Evolutionary conservation across 345 rosid genomes (phyloP).

Genomic region (Arabis hirsuta): DNA sequence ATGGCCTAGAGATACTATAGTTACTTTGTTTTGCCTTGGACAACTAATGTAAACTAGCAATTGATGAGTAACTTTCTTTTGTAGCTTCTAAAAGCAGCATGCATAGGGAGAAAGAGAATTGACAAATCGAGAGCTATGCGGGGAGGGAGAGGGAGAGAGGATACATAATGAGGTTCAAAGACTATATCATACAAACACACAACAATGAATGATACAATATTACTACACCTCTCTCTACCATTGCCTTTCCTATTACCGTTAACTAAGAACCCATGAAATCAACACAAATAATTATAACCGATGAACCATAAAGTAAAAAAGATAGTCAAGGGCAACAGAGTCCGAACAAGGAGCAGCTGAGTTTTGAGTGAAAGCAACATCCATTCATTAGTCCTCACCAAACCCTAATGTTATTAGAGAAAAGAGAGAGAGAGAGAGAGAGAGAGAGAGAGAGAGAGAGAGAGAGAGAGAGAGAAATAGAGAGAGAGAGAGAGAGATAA

Average conservation of each 20-base stretch:
- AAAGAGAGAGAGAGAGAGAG: neutral
- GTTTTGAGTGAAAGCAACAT: conserved; percentile 29
- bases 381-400: conserved; percentile 38
- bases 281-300: conserved; percentile 32
- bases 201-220: conserved; percentile 6
- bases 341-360: conserved; percentile 20
- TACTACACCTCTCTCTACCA: neutral
- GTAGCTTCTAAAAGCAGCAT: too few species aligned
- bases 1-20: too few species aligned
- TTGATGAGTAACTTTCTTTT: too few species aligned
- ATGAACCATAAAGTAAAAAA: conserved; percentile 2
- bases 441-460: too few species aligned
- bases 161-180: neutral
- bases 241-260: conserved; percentile 15
- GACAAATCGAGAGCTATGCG: too few species aligned
- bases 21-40: too few species aligned
- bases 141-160: neutral
- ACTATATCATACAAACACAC: neutral
- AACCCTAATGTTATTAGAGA: conserved; percentile 41
- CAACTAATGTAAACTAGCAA: too few species aligned
- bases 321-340: conserved; percentile 1
- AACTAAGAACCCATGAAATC: conserved; percentile 11
- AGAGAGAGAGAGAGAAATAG: neutral
- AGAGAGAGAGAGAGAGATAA: neutral
- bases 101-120: too few species aligned